Evolutionary conservation across 495 filamentous ascomycete genomes (phyloP).

Genomic region (Cenococcum geophilum): DNA sequence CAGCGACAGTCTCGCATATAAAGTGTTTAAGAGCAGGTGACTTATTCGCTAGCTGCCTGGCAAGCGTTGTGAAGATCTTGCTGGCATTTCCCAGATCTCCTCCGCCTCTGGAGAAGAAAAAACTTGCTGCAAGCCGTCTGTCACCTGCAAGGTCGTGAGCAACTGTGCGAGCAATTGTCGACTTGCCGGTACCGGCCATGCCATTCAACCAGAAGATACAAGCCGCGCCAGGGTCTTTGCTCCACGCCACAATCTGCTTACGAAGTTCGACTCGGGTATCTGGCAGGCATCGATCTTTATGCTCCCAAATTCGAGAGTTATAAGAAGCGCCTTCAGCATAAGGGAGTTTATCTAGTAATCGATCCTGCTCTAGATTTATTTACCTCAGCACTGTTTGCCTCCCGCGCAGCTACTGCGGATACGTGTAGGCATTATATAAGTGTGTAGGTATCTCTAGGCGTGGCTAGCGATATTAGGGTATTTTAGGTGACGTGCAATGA

Average conservation of each 20-base stretch:
- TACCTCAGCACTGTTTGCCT: too few species aligned
- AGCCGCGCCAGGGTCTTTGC: neutral
- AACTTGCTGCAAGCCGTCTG: constrained; percentile 24
- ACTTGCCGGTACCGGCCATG: constrained; percentile 8
- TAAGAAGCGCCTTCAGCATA: constrained; percentile 15
- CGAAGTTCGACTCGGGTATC: constrained; percentile 24
- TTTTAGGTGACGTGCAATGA: too few species aligned
- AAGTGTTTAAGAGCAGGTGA: neutral
- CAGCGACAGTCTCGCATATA: constrained; percentile 9
- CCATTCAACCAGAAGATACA: constrained; percentile 37
- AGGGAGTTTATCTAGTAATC: constrained; percentile 3
- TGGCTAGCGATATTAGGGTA: too few species aligned
- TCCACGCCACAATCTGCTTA: constrained; percentile 13
- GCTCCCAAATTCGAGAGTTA: constrained; percentile 14
- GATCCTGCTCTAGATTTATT: neutral
- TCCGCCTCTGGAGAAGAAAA: constrained; percentile 29
- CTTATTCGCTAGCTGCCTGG: constrained; percentile 7
- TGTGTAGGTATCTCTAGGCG: too few species aligned
- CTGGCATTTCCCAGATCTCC: constrained; percentile 18
- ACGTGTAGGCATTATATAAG: too few species aligned
- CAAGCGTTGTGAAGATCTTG: constrained; percentile 25
- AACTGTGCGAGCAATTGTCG: neutral
- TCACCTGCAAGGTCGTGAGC: constrained; percentile 7
- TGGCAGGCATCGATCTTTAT: constrained; percentile 15
- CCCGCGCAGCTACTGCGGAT: too few species aligned